Evolutionary conservation across 2,329 filamentous ascomycete species (phyloP), one percentile per base, ranked within the genome.

Genomic region (Monosporascus sp.): DNA sequence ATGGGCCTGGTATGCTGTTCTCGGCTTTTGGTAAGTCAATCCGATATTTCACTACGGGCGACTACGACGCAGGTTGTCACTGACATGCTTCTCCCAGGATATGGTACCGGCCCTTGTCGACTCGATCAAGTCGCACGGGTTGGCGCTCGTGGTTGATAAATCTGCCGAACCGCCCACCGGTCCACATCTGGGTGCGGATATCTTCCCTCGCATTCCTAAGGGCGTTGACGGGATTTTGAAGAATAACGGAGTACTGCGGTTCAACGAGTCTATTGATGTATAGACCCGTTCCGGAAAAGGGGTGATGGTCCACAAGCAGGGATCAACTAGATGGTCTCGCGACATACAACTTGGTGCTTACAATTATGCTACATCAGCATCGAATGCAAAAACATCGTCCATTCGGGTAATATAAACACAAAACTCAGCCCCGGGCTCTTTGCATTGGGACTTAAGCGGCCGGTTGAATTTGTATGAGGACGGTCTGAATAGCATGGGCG

Each of bases 1-100:
- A 99, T 99, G 94, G 94, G 94, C 3, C 70, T 99, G 65, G 89
- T 97, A 55, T 97, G 92, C 72, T 91, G 87, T 61, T 93, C 90
- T 35, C 83, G 88, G 60, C 77, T 99, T 58, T 72, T 99, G 75
- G 90, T 95, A 79, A 65, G 87, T 79, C 43, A 20, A 51, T 50
- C 25, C 31, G 2, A 48, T 35, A 24, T 39, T 22, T 25, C 37
- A 17, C 37, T n/a, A 17, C 11, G 45, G 8, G 14, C 37, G 18
- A n/a, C 31, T 37, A 48, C 58, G 24, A 20, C 15, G 22, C 7
- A 25, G 22, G 17, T 7, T 37, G 14, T 37, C 18, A 25, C 55
- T 70, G 58, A 69, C 48, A 14, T 4, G 22, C 50, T 46, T 44
- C 46, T 48, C 50, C 48, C 55, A 96, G 91, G 89, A 95, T 56